Evolutionary conservation across 257 asterid genomes (phyloP), one percentile per base, ranked within the genome.

Genomic region (Solanum chilense): DNA sequence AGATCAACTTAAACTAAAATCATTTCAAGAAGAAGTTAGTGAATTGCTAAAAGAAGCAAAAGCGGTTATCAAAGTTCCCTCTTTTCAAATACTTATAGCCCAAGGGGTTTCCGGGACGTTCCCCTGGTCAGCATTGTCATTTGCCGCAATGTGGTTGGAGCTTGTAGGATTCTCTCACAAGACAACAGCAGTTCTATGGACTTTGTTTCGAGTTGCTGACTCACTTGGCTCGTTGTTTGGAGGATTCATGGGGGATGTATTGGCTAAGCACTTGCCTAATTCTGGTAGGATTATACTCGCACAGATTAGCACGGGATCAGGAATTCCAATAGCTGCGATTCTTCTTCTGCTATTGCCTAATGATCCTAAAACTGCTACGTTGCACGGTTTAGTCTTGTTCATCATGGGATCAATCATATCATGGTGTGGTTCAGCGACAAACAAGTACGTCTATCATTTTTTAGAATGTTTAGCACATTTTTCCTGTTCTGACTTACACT

Each of bases 351-450:
- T 90, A n/a, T 90, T 97, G 93, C 98, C 97, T 1, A 92, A 94
- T 92, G 92, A 94, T 73, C 95, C 98, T 83, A 89, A 95, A 18
- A 74, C 94, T 1, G 92, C 92, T 5, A 77, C 66, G 21, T 16
- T 89, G 80, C 96, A 97, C 64, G 99, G 98, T 56, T 62, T 94
- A 0, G 94, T 95, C 87, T 89, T 97, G 91, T 89, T 94, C 80
- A 47, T 94, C 85, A 93, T 93, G 95, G 98, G 99, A 81, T 91
- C 93, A 2, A 83, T 86, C 90, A 88, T 92, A 73, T 91, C 98
- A 70, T 97, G 99, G 99, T 94, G 95, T 88, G 96, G 91, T 88
- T 95, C 97, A 3, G 98, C 99, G 11, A 92, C 99, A 69, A 97
- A 95, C 95, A 93, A 93, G 99, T 96, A 93, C 1, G 94, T 89